These are phyloP conservation scores for Diaporthe vexans DNA, from an alignment of 2,329 filamentous ascomycete genomes.

Conservation along the genomic window DNA sequence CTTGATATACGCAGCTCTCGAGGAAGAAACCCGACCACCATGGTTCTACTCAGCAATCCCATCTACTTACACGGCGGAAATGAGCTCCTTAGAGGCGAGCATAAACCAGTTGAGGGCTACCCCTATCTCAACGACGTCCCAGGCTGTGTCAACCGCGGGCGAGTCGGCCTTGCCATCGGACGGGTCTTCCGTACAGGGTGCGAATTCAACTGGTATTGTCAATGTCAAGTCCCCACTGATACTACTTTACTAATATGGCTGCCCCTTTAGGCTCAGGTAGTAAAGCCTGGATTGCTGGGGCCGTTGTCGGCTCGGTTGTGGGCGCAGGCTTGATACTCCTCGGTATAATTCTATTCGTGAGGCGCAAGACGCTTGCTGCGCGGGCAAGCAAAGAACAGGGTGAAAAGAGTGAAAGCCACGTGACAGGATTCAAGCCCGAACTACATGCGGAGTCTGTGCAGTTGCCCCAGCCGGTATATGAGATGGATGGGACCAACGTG, in stretches of 20 bases:
- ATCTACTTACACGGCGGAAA: not conserved
- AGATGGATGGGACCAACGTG: constrained; percentile 5
- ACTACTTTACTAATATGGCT: too few relatives aligned
- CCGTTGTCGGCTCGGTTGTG: constrained; percentile 5
- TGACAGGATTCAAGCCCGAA: constrained; percentile 1
- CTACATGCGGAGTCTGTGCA: not conserved
- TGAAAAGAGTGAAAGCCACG: not conserved
- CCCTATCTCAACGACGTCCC: not conserved
- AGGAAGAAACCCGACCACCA: not conserved
- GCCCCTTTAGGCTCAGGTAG: not conserved
- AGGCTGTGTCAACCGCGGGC: too few relatives aligned
- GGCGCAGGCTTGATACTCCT: constrained; percentile 10
- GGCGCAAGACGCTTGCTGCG: not conserved
- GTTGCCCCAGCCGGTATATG: not conserved
- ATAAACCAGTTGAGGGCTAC: not conserved
- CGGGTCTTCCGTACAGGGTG: too few relatives aligned
- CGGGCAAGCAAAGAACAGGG: not conserved
- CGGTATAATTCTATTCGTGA: not conserved
- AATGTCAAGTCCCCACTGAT: too few relatives aligned
- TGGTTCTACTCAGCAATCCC: constrained; percentile 35
- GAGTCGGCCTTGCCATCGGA: not conserved
- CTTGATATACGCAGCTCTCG: constrained; percentile 29
- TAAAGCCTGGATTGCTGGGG: constrained; percentile 37
- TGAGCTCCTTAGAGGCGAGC: not conserved
- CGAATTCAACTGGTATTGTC: too few relatives aligned